Evolutionary conservation across 139 green algal species (phyloP).

Genomic region (Picochlorum costavermella): DNA sequence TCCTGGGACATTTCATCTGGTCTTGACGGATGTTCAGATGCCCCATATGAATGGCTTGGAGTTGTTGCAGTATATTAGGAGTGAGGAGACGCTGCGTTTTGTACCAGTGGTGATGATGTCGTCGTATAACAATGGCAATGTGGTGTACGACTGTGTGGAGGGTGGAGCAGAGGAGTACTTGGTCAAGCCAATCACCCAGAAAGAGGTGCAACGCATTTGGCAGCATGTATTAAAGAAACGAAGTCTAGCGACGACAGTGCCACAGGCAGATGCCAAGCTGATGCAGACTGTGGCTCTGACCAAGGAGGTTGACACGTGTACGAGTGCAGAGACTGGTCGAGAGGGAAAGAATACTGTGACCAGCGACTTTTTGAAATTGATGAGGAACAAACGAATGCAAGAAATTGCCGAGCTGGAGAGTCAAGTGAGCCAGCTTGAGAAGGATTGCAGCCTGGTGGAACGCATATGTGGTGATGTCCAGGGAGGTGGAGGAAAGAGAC

Average conservation of each 20-base stretch:
- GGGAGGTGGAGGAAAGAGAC: not conserved
- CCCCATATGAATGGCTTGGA: constrained; percentile 75
- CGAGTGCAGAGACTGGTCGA: not conserved
- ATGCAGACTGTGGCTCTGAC: not conserved
- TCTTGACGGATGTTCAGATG: constrained; percentile 90
- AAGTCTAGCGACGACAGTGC: constrained; percentile 9
- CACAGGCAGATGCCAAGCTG: constrained; percentile 2
- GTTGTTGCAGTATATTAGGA: constrained; percentile 65
- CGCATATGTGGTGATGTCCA: not conserved
- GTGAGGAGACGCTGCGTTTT: constrained; percentile 40
- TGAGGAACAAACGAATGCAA: not conserved
- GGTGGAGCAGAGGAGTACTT: constrained; percentile 85
- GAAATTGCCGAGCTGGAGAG: not conserved
- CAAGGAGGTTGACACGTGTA: not conserved
- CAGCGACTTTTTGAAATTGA: not conserved
- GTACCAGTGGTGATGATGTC: constrained; percentile 93
- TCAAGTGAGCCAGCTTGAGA: not conserved
- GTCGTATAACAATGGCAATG: constrained; percentile 67
- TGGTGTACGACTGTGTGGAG: constrained; percentile 70
- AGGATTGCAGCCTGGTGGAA: no score
- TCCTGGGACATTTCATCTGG: constrained; percentile 68
- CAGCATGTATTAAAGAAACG: constrained; percentile 74
- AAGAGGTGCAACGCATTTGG: constrained; percentile 77
- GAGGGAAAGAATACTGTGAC: not conserved
- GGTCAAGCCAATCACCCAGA: constrained; percentile 83